Percentiles rank a stretch among this genome's conserved stretches.
Conservation (phyloP, 2,329 filamentous ascomycete genomes). For the Colletotrichum tofieldiae region DNA sequence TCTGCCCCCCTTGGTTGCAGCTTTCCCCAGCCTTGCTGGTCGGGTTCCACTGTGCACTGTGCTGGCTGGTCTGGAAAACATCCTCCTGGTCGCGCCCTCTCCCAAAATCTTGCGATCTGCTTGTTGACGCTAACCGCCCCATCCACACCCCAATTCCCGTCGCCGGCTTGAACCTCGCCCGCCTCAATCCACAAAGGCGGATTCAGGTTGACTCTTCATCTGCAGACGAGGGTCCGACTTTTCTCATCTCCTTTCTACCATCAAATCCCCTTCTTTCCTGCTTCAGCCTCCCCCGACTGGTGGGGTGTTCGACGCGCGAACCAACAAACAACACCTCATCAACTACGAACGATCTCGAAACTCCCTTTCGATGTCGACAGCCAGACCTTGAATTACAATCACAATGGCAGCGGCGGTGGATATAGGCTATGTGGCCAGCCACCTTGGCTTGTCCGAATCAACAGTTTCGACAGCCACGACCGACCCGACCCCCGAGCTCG, state of each 20-base stretch:
- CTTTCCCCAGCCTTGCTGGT: slow-evolving; percentile 34
- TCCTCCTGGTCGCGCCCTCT: slow-evolving; percentile 30
- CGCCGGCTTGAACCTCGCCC: not conserved
- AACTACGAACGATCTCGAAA: not conserved
- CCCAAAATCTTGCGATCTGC: slow-evolving; percentile 37
- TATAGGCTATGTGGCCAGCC: slow-evolving; percentile 80
- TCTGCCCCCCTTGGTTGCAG: slow-evolving; percentile 23
- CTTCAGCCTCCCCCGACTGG: slow-evolving; percentile 13
- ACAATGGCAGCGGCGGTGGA: slow-evolving; percentile 71
- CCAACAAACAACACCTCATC: slow-evolving; percentile 5
- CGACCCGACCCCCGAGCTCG: slow-evolving; percentile 83
- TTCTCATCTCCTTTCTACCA: not conserved
- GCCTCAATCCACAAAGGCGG: slow-evolving; percentile 11
- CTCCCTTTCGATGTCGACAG: slow-evolving; percentile 35
- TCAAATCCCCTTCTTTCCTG: not conserved
- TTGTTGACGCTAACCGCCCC: slow-evolving; percentile 22
- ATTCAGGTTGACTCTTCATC: not conserved
- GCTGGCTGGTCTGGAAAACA: slow-evolving; percentile 31
- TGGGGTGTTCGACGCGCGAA: slow-evolving; percentile 30
- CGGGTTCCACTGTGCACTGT: not conserved
- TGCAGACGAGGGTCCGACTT: not conserved
- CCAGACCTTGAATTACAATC: slow-evolving; percentile 17
- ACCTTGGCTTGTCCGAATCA: slow-evolving; percentile 78
- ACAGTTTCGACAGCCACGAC: slow-evolving; percentile 74
- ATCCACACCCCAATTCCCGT: slow-evolving; percentile 5